A percentile compares a stretch with the other conserved stretches of the same genome.
These are phyloP conservation scores for Saccharomycopsis fodiens DNA, from an alignment of 805 yeast genomes.

Conservation along the genomic window DNA sequence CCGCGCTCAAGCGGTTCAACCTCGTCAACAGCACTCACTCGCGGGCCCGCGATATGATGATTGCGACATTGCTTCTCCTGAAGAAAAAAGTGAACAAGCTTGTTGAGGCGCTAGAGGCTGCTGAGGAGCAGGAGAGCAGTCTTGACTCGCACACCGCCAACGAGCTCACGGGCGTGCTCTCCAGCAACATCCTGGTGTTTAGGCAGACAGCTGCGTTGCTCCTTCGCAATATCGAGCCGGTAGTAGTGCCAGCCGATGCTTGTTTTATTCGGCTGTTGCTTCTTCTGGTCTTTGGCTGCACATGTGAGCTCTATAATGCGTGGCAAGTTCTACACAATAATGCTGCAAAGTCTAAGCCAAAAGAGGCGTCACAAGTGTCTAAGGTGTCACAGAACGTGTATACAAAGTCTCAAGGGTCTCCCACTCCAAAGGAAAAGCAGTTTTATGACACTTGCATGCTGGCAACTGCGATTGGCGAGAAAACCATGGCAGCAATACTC, in stretches of 20 bases:
- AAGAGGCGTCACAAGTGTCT: background rate
- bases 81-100: conserved; percentile 35
- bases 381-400: background rate
- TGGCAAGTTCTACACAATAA: conserved; percentile 26
- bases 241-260: conserved; percentile 34
- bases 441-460: background rate
- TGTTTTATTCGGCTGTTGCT: conserved; percentile 37
- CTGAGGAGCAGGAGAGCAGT: conserved; percentile 22
- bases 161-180: background rate
- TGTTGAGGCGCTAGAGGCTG: conserved; percentile 35
- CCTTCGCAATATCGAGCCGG: conserved; percentile 30
- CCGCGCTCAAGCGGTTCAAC: conserved; percentile 35
- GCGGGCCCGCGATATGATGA: background rate
- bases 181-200: background rate
- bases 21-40: background rate
- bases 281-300: conserved; percentile 35
- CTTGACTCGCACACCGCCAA: background rate
- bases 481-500: background rate
- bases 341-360: background rate
- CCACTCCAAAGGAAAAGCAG: no score
- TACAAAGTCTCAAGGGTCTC: no score
- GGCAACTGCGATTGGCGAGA: background rate
- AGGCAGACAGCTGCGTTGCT: conserved; percentile 21
- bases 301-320: conserved; percentile 37
- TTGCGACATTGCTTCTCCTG: conserved; percentile 28